Conservation (phyloP, 306 rosid genomes). For the Purshia tridentata region DNA sequence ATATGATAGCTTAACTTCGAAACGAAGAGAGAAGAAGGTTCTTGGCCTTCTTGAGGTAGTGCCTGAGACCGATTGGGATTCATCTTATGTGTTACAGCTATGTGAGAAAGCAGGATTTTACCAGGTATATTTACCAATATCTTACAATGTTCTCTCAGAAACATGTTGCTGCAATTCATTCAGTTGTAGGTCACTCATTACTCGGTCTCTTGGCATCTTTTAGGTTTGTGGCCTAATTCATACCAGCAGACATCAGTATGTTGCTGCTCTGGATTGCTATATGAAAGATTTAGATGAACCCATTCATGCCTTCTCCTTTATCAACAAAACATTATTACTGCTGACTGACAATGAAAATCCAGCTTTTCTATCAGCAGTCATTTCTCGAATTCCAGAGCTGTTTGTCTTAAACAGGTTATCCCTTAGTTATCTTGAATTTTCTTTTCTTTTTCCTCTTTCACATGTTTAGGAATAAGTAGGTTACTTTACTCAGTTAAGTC, state of each 20-base stretch:
- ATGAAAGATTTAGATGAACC: conserved; percentile 86
- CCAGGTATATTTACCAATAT: conserved; percentile 51
- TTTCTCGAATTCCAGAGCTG: conserved; percentile 69
- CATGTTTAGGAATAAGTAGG: background rate
- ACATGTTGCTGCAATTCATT: conserved; percentile 24
- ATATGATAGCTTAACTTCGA: conserved; percentile 41
- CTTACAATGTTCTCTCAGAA: conserved; percentile 24
- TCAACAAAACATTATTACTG: conserved; percentile 58
- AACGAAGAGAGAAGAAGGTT: conserved; percentile 80
- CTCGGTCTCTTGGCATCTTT: conserved; percentile 19
- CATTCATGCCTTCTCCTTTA: conserved; percentile 82
- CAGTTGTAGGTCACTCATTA: conserved; percentile 25
- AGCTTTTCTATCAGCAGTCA: conserved; percentile 63
- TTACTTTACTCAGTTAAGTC: background rate
- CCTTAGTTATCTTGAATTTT: conserved; percentile 8
- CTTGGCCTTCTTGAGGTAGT: conserved; percentile 79
- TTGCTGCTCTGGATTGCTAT: conserved; percentile 88
- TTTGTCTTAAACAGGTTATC: conserved; percentile 73
- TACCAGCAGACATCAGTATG: conserved; percentile 58
- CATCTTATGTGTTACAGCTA: conserved; percentile 62
- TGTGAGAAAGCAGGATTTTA: conserved; percentile 74
- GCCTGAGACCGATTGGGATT: conserved; percentile 79
- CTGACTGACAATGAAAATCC: conserved; percentile 43
- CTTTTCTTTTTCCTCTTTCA: background rate
- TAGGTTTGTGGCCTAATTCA: conserved; percentile 95